A percentile compares a stretch with the other conserved stretches of the same genome.
Evolutionary conservation across 163 green algal genomes (phyloP).

Genomic region (Scenedesmus sp.): DNA sequence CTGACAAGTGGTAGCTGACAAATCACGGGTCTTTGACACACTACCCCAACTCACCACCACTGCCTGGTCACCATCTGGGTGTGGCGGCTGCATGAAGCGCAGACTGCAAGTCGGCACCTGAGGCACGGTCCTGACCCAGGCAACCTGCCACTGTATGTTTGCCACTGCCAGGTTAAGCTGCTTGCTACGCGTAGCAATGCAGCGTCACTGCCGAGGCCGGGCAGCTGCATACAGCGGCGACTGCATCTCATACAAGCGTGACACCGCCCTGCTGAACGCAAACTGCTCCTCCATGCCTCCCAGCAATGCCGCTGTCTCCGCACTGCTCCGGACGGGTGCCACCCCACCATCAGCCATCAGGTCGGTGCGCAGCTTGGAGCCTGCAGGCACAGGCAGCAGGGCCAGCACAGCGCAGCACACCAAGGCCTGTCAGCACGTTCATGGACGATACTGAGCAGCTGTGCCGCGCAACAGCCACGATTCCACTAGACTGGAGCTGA

Average conservation of each 20-base stretch:
- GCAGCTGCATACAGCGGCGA: constrained; percentile 50
- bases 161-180: not conserved
- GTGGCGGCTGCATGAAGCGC: too few relatives aligned
- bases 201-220: not conserved
- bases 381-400: constrained; percentile 46
- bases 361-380: constrained; percentile 74
- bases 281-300: constrained; percentile 91
- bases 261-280: constrained; percentile 87
- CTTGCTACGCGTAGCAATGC: not conserved
- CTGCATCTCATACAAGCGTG: constrained; percentile 87
- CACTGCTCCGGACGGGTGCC: constrained; percentile 67
- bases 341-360: constrained; percentile 73
- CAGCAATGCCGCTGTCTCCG: constrained; percentile 65
- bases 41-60: too few relatives aligned
- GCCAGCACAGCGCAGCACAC: not conserved
- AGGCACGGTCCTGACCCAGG: not conserved
- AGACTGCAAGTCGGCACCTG: too few relatives aligned
- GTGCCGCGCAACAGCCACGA: not conserved
- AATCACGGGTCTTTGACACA: too few relatives aligned
- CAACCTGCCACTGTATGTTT: not conserved
- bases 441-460: not conserved
- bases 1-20: too few relatives aligned
- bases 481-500: too few relatives aligned
- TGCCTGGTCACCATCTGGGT: too few relatives aligned
- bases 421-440: too few relatives aligned